phyloP scores from a whole-genome alignment of 164 flowering plant species.

The Piper longum region DNA sequence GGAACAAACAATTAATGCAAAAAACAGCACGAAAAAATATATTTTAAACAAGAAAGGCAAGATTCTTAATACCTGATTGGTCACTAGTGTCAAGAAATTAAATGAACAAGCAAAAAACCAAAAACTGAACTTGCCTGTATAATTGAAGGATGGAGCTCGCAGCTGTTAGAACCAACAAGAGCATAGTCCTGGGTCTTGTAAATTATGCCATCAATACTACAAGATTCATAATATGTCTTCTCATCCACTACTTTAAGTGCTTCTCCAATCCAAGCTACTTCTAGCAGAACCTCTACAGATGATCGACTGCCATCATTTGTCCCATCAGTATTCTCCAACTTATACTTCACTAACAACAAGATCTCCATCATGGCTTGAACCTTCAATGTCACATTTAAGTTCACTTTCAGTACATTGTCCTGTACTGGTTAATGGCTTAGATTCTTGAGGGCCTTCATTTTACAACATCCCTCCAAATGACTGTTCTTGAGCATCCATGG shows the following conservation, averaged over 20 bases:
- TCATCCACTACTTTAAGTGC: slow-evolving; percentile 32
- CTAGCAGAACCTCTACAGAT: slow-evolving; percentile 19
- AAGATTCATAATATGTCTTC: slow-evolving; percentile 45
- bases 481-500: too few relatives aligned
- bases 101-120: not conserved
- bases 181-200: slow-evolving; percentile 64
- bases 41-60: not conserved
- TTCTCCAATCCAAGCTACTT: slow-evolving; percentile 63
- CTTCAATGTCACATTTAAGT: slow-evolving; percentile 11
- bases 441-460: not conserved
- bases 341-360: slow-evolving; percentile 16
- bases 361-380: slow-evolving; percentile 16
- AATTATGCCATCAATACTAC: slow-evolving; percentile 41
- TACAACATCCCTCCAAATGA: not conserved
- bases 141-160: slow-evolving; percentile 42
- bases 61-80: not conserved
- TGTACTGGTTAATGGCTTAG: not conserved
- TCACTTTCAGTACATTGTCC: slow-evolving; percentile 13
- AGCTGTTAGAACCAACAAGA: slow-evolving; percentile 33
- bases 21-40: not conserved
- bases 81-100: too few relatives aligned
- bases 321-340: slow-evolving; percentile 12
- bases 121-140: slow-evolving; percentile 40
- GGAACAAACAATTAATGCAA: slow-evolving; percentile 2
- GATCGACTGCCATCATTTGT: slow-evolving; percentile 12